Conservation (phyloP, 2,329 filamentous ascomycete genomes). For the Diaporthe sp. region DNA sequence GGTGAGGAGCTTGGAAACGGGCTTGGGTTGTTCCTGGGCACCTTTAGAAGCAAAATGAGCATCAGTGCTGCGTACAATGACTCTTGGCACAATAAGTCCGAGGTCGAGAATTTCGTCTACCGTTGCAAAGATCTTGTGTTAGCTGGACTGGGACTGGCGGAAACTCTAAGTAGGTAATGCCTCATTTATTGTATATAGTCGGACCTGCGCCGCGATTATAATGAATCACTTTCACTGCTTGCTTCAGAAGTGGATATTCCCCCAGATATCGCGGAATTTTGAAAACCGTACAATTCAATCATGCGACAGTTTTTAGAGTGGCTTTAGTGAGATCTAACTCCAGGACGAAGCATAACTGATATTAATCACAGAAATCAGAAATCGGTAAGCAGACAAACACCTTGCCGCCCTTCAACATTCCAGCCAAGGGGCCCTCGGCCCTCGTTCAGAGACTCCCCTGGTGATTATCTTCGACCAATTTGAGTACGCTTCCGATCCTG, state of each 20-base stretch:
- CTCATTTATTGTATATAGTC: too few species aligned
- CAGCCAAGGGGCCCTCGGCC: neutral
- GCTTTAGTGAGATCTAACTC: too few species aligned
- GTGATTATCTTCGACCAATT: neutral
- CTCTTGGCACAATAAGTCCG: neutral
- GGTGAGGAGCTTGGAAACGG: neutral
- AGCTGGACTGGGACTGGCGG: neutral
- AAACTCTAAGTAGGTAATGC: neutral
- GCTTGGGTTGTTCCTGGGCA: neutral
- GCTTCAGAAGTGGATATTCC: neutral
- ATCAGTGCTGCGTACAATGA: neutral
- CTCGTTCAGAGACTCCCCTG: neutral
- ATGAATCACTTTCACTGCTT: too few species aligned
- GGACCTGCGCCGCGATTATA: too few species aligned
- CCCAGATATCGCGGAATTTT: too few species aligned
- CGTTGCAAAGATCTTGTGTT: neutral
- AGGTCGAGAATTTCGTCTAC: neutral
- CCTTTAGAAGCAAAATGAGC: neutral
- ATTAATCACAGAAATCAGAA: too few species aligned
- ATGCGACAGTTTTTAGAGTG: too few species aligned
- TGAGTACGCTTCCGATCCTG: neutral
- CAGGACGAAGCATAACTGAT: too few species aligned
- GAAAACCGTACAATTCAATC: too few species aligned
- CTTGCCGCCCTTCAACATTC: neutral
- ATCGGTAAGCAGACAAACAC: too few species aligned